Evolutionary conservation across 441 rosid genomes (phyloP).

Genomic region (Omphalea diandra): DNA sequence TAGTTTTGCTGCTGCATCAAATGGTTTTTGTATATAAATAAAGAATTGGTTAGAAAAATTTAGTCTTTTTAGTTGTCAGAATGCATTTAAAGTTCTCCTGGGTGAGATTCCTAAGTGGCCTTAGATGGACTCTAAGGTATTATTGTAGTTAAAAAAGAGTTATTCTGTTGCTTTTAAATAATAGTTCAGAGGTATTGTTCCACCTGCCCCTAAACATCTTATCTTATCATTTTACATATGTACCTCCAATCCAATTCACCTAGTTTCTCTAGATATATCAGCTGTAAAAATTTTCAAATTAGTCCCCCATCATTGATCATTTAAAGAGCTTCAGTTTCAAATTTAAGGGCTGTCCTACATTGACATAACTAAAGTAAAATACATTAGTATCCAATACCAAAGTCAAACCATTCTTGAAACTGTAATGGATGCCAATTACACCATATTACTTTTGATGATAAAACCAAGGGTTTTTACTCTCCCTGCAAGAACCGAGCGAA

Average conservation of each 20-base stretch:
- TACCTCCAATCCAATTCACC: not conserved
- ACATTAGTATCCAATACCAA: too few relatives aligned
- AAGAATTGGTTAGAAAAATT: not conserved
- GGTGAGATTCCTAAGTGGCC: too few relatives aligned
- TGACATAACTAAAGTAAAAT: not conserved
- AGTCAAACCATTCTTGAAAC: not conserved
- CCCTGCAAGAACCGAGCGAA: not conserved
- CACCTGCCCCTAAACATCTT: not conserved
- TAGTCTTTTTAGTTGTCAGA: not conserved
- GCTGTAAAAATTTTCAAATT: not conserved
- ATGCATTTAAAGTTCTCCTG: not conserved
- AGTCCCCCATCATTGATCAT: not conserved
- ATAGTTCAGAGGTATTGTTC: not conserved
- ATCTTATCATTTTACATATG: not conserved
- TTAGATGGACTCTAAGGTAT: not conserved
- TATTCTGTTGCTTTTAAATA: too few relatives aligned
- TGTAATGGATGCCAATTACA: not conserved
- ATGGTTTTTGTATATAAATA: not conserved
- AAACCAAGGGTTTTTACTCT: not conserved
- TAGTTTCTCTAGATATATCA: not conserved
- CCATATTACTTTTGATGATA: not conserved
- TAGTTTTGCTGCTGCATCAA: not conserved
- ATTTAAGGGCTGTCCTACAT: not conserved
- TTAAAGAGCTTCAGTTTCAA: not conserved
- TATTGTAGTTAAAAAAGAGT: constrained; percentile 1